A percentile compares a stretch with the other conserved stretches of the same genome.
These are phyloP conservation scores for Gracilaria domingensis DNA, from an alignment of 23 red algal species.

Conservation along the genomic window DNA sequence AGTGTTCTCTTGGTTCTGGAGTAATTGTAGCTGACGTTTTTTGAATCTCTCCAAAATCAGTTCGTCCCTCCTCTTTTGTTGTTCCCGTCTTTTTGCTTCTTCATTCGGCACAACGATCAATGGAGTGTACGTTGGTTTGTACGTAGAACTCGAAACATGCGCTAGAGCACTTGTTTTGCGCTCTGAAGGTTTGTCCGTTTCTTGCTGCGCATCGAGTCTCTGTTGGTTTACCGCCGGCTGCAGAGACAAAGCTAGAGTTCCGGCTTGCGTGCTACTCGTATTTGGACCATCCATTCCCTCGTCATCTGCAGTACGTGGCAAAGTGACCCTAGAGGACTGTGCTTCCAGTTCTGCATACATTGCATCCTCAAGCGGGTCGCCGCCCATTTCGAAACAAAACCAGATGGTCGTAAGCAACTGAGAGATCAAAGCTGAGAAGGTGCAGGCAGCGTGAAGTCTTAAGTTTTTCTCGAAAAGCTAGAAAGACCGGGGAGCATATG, in stretches of 20 bases:
- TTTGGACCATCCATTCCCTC: background rate
- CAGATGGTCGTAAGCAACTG: background rate
- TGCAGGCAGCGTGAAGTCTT: background rate
- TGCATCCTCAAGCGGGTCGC: background rate
- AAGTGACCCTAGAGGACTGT: background rate
- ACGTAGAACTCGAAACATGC: conserved; percentile 6
- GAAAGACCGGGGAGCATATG: background rate
- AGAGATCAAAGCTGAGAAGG: background rate
- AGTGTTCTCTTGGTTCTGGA: background rate
- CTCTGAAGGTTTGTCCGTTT: background rate
- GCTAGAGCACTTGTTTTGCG: background rate
- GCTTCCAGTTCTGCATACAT: background rate
- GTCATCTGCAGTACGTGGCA: background rate
- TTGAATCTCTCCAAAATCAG: background rate
- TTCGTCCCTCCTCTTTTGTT: background rate
- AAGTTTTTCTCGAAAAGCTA: background rate
- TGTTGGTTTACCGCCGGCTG: background rate
- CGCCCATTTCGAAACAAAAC: background rate
- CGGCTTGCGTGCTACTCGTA: background rate
- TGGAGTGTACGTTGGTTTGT: conserved; percentile 17
- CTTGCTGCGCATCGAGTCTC: background rate
- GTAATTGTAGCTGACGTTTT: background rate
- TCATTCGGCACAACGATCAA: conserved; percentile 11
- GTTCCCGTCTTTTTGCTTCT: background rate
- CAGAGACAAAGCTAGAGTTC: background rate